Percentiles rank a stretch among this genome's conserved stretches.
Evolutionary conservation across 2,329 filamentous ascomycete species (phyloP).

Genomic region (Pseudogymnoascus sp.): DNA sequence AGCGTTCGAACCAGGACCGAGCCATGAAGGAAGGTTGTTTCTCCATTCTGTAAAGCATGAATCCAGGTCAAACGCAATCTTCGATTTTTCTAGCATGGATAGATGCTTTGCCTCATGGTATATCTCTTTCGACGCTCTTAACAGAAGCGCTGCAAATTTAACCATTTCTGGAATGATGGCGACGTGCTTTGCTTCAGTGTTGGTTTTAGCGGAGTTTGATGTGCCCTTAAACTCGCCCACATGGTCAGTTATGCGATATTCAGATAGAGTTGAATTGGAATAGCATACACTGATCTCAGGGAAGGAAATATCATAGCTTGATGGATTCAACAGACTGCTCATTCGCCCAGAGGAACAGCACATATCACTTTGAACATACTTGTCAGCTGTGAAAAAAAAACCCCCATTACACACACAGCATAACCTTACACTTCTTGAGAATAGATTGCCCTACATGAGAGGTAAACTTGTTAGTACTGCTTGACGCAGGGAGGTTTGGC

Average conservation of each 20-base stretch:
- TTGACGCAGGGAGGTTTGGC: not conserved
- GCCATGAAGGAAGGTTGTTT: not conserved
- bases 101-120: not conserved
- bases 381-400: not conserved
- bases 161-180: not conserved
- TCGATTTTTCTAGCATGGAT: not conserved
- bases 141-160: not conserved
- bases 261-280: not conserved
- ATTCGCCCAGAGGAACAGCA: not conserved
- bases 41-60: not conserved
- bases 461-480: not conserved
- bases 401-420: not conserved
- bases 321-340: not conserved
- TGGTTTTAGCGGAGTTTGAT: not conserved
- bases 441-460: constrained; percentile 7
- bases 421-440: constrained; percentile 13
- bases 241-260: not conserved
- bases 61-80: not conserved
- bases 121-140: not conserved
- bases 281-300: not conserved
- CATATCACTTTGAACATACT: not conserved
- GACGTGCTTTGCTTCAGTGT: not conserved
- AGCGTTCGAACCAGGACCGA: not conserved
- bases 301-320: not conserved
- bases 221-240: not conserved